A percentile compares a stretch with the other conserved stretches of the same genome.
Conservation (phyloP, 805 yeast species). For the Vanderwaltozyma verrucispora region DNA sequence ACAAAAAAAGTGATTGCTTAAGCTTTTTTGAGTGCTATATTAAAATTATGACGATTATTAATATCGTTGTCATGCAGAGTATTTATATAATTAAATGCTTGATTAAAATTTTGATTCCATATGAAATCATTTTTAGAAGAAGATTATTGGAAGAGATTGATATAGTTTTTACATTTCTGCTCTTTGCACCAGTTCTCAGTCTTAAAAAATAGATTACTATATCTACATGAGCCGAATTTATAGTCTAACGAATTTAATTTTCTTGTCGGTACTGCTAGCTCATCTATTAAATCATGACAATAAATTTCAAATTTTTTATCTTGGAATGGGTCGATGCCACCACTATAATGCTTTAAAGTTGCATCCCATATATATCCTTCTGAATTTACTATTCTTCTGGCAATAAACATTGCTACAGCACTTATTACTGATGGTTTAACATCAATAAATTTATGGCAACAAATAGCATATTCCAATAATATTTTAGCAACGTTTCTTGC, state of each 20-base stretch:
- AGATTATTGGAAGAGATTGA: not conserved
- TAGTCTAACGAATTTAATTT: conserved; percentile 18
- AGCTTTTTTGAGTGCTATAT: no score
- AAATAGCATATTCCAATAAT: conserved; percentile 63
- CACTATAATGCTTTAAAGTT: conserved; percentile 18
- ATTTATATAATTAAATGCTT: no score
- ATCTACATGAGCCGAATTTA: conserved; percentile 18
- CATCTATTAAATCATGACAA: conserved; percentile 18
- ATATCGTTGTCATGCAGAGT: no score
- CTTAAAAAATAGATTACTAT: conserved; percentile 10
- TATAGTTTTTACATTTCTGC: not conserved
- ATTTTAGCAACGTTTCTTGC: conserved; percentile 82
- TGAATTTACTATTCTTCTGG: conserved; percentile 38
- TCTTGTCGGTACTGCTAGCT: conserved; percentile 21
- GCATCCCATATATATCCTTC: conserved; percentile 14
- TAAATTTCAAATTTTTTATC: conserved; percentile 12
- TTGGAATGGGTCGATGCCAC: conserved; percentile 15
- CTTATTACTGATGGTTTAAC: conserved; percentile 70
- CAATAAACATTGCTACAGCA: conserved; percentile 82
- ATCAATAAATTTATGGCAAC: conserved; percentile 68
- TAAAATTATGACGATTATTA: no score
- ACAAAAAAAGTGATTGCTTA: no score
- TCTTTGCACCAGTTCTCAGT: conserved; percentile 5
- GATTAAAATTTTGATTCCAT: no score
- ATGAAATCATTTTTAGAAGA: no score